These are phyloP conservation scores for Solanum lycopersicoides DNA, from an alignment of 257 asterid genomes.

Conservation along the genomic window DNA sequence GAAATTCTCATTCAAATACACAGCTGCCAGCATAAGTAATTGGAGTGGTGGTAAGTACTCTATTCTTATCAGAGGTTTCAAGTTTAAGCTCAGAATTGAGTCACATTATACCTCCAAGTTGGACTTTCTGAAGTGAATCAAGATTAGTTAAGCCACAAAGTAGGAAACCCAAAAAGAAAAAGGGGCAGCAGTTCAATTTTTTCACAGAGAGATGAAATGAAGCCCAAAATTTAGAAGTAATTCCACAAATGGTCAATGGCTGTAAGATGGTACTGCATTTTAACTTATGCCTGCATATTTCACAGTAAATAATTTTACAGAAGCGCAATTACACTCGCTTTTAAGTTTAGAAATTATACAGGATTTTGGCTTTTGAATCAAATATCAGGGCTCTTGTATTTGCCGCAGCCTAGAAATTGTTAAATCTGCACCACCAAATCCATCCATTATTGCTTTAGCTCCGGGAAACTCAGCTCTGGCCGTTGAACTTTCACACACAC, in stretches of 20 bases:
- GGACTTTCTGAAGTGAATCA: not conserved
- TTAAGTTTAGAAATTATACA: not conserved
- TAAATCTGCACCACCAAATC: slow-evolving; percentile 82
- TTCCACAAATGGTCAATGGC: not conserved
- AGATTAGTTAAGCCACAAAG: not conserved
- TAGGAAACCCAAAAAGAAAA: not conserved
- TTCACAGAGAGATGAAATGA: not conserved
- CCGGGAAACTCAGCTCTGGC: slow-evolving; percentile 75
- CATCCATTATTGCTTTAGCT: slow-evolving; percentile 64
- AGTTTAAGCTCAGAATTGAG: not conserved
- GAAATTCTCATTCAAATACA: not conserved
- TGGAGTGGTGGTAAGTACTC: not conserved
- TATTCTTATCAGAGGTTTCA: not conserved
- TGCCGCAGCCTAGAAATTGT: slow-evolving; percentile 47
- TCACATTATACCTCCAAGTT: not conserved
- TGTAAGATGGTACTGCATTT: not conserved
- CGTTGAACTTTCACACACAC: slow-evolving; percentile 40
- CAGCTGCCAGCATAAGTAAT: not conserved
- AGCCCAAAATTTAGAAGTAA: not conserved
- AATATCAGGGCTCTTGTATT: slow-evolving; percentile 14
- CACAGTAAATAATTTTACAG: not conserved
- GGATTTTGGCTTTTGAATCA: not conserved
- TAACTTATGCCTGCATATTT: not conserved
- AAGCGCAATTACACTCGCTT: not conserved
- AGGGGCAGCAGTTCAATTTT: not conserved